Percentiles rank a stretch among this genome's conserved stretches.
Evolutionary conservation across 1,284 basidiomycete genomes (phyloP).

Genomic region (Ustilago hordei): DNA sequence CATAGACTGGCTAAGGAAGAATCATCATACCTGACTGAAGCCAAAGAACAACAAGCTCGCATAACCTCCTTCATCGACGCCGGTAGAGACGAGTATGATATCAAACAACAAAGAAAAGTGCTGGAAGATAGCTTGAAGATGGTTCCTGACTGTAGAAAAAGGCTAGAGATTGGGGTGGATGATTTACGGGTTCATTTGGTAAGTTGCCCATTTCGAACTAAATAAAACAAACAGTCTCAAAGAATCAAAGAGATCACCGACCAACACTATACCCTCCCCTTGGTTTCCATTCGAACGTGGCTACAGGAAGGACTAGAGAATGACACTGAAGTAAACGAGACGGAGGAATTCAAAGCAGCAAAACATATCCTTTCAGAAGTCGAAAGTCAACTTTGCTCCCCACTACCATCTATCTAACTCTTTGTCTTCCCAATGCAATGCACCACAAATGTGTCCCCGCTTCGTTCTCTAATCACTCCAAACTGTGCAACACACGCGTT

Average conservation of each 20-base stretch:
- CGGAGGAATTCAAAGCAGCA: constrained; percentile 14
- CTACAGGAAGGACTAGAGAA: constrained; percentile 27
- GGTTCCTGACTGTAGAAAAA: constrained; percentile 58
- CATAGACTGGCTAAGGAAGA: constrained; percentile 60
- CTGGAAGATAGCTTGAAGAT: constrained; percentile 56
- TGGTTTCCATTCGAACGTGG: background rate
- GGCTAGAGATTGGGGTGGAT: constrained; percentile 42
- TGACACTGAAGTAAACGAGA: background rate
- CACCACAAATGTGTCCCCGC: no score
- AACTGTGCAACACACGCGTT: background rate
- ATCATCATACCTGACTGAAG: constrained; percentile 49
- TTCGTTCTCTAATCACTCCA: no score
- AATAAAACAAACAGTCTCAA: background rate
- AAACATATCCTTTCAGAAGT: constrained; percentile 7
- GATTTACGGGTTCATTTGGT: constrained; percentile 51
- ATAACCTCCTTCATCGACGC: constrained; percentile 42
- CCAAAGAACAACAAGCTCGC: constrained; percentile 38
- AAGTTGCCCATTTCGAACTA: constrained; percentile 17
- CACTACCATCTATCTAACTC: constrained; percentile 14
- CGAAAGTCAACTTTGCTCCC: constrained; percentile 1
- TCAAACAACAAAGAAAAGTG: constrained; percentile 54
- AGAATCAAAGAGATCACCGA: background rate
- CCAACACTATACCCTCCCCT: background rate
- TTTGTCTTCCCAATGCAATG: no score
- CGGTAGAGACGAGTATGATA: constrained; percentile 56